Base-by-base conservation (phyloP, 345 rosid species). In the Hypericum androsaemum region DNA sequence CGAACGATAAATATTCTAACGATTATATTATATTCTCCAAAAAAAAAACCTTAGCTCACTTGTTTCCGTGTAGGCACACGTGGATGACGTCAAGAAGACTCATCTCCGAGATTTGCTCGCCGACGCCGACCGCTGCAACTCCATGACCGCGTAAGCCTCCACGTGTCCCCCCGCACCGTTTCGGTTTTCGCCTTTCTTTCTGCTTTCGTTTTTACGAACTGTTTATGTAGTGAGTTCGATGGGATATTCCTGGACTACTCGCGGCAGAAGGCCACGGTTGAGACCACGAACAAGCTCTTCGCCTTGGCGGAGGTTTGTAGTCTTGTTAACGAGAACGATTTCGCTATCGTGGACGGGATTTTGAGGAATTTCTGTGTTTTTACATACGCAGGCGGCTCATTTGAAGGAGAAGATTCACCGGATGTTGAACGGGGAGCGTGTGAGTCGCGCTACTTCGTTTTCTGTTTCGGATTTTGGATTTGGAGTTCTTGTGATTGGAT, bases 341-440 rank as follows among this genome's bases (percentile, higher is more conserved):
- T 4, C 32, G 32, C 32, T 22, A 1, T 22, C 4, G 32, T 22
- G 32, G 4, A 22, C 2, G 32, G 32, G 4, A 22, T 1, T 22
- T 22, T 22, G 4, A 22, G 32, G 32, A 22, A 4, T 22, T 22
- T 22, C 13, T 8, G 6, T n/a, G 12, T n/a, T 8, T 62, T 53
- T 67, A 10, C 44, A 13, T 38, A 37, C 70, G 63, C 76, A 90
- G 98, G 87, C 76, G 39, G 88, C 94, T 14, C 64, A 69, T 61
- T 84, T 90, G 60, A 74, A 78, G 53, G 74, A 84, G 68, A 80
- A 90, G 80, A 78, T 90, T 60, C 52, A 55, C 60, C 75, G 74
- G 43, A 88, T 92, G 98, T 88, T 59, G 64, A 72, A 58, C 7
- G 96, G 98, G 17, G 94, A 92, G 40, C 94, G 60, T 68, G 98